Evolutionary conservation across 768 basidiomycete genomes (phyloP), one percentile per base, ranked within the genome.

Genomic region (Imleria badia): DNA sequence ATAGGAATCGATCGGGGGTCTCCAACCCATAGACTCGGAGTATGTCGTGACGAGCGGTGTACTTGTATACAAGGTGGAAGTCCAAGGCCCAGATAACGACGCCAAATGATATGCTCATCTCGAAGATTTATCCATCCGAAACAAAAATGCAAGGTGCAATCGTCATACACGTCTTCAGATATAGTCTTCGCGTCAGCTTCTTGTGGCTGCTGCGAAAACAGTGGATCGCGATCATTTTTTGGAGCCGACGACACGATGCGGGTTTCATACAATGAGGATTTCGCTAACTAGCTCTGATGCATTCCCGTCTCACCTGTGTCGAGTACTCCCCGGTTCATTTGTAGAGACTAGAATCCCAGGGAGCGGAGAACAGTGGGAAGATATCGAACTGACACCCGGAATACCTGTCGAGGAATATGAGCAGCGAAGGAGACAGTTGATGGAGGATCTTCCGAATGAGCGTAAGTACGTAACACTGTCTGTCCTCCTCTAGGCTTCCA

Each of bases 351-450:
- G 26, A n/a, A n/a, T n/a, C n/a, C n/a, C n/a, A n/a, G n/a, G n/a
- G n/a, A n/a, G n/a, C n/a, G n/a, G n/a, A n/a, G 30, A 39, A 36
- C 12, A 34, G 39, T 40, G 39, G 39, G 20, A 40, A 40, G 11
- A 31, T 35, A 15, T n/a, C 53, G 91, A 97, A 54, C 74, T 93
- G 26, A 96, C 93, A 0, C 87, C 91, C 1, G 94, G 94, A 29
- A 91, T 98, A 55, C 75, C 85, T 1, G 73, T 75, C 13, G 73
- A 78, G 23, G 95, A 98, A 56, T 97, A 94, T 71, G 88, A 93
- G 54, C 67, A 64, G 14, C 75, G 95, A 51, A 73, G 95, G 52
- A 74, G 71, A 57, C 78, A 70, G 17, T 75, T 98, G 33, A 88
- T 98, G 84, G 78, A 87, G 26, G 69, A 72, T 29, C 74, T 98